phyloP scores from a whole-genome alignment of 257 asterid species.

The Scutellaria minor region DNA sequence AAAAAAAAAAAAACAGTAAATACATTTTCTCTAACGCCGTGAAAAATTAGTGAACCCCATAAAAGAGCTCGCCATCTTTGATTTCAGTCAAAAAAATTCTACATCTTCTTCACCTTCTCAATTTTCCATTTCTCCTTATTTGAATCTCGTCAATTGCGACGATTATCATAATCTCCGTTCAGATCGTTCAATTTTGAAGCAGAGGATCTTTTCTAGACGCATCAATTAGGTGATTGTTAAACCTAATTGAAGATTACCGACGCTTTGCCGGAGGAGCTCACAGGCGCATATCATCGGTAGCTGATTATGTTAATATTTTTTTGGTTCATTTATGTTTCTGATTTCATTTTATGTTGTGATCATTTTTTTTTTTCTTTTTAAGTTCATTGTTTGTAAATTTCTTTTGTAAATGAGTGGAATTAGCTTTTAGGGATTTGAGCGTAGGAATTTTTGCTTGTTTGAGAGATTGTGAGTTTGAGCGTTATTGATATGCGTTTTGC shows the following conservation, averaged over 20 bases:
- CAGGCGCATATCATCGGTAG: conserved; percentile 42
- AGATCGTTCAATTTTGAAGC: conserved; percentile 37
- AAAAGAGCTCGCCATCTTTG: conserved; percentile 30
- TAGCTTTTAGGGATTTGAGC: conserved; percentile 24
- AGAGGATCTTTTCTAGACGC: conserved; percentile 31
- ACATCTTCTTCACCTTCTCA: conserved; percentile 14
- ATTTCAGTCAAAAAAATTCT: conserved; percentile 32
- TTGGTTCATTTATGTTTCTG: neutral
- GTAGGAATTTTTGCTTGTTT: conserved; percentile 5
- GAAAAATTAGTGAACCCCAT: conserved; percentile 25
- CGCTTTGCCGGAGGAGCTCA: conserved; percentile 36
- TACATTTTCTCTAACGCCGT: conserved; percentile 1
- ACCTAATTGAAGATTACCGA: conserved; percentile 38
- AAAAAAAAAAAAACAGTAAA: neutral
- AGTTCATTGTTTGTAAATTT: neutral
- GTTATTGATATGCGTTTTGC: conserved; percentile 24
- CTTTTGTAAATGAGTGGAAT: neutral
- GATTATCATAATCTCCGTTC: conserved; percentile 13
- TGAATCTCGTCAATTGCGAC: conserved; percentile 26
- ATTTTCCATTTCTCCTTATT: neutral
- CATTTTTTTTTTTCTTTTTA: neutral
- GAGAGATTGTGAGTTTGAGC: conserved; percentile 25
- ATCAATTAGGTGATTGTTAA: neutral
- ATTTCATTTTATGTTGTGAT: neutral
- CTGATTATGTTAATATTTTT: conserved; percentile 17